A percentile compares a stretch with the other conserved stretches of the same genome.
These are phyloP conservation scores for Hanseniaspora jakobsenii DNA, from an alignment of 805 yeast genomes.

Conservation along the genomic window DNA sequence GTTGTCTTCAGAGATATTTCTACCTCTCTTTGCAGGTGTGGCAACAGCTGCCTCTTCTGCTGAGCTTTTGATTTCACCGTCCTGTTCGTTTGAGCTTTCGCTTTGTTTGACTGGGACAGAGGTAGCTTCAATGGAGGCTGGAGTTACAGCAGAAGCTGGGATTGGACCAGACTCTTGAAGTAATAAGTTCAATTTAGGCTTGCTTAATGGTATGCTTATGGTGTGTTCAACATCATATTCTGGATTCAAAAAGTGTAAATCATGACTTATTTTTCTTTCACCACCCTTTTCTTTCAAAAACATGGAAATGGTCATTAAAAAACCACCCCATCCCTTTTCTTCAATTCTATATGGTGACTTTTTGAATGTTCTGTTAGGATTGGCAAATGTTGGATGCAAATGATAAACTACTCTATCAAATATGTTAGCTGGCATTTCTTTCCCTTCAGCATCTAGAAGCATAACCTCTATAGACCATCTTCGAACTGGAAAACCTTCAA, in stretches of 20 bases:
- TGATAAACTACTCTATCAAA: conserved; percentile 89
- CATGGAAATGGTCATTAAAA: conserved; percentile 71
- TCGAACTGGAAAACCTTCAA: conserved; percentile 87
- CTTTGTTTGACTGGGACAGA: no score
- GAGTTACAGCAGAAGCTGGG: conserved; percentile 17
- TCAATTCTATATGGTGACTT: conserved; percentile 75
- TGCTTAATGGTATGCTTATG: conserved; percentile 61
- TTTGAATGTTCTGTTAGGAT: conserved; percentile 71
- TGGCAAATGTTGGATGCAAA: conserved; percentile 86
- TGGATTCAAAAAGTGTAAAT: conserved; percentile 71
- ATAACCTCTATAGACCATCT: conserved; percentile 76
- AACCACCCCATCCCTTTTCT: conserved; percentile 98
- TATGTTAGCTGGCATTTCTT: conserved; percentile 71
- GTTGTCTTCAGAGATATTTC: conserved; percentile 11
- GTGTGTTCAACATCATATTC: conserved; percentile 67
- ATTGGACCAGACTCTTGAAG: conserved; percentile 74
- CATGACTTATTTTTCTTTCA: conserved; percentile 76
- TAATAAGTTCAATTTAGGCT: conserved; percentile 58
- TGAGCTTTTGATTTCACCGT: conserved; percentile 9
- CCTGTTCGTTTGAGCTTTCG: conserved; percentile 20
- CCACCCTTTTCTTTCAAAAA: conserved; percentile 77
- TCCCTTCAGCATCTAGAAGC: conserved; percentile 66
- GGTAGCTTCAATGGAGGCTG: conserved; percentile 27
- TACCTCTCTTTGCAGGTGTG: conserved; percentile 29
- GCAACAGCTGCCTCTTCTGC: conserved; percentile 24